Base-by-base conservation (phyloP, 306 rosid genomes). In the Gynostemma pentaphyllum region DNA sequence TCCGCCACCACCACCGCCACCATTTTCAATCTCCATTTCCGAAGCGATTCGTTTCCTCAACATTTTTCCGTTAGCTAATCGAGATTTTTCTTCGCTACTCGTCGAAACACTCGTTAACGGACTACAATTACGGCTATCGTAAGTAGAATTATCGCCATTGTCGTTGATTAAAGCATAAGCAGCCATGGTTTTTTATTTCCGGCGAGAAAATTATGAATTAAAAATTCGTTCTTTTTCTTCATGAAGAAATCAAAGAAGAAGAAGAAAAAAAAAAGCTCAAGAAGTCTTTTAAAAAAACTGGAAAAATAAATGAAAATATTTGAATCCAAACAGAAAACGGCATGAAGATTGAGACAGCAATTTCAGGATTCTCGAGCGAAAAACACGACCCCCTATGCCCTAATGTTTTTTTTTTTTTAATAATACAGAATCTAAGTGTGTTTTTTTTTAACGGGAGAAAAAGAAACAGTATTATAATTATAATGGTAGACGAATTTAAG, bases 21-120 rank as follows among this genome's bases (percentile, higher is more conserved):
- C 1, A 24, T 61, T 36, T 3, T 54, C 56, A 30, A 72, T 72
- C 54, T 86, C 99, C 80, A 88, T 81, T 70, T 92, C 99, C 0
- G 94, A 88, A 1, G 99, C 99, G 87, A 86, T 74, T 73, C 99
- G 84, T 67, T 92, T 92, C 68, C 96, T 75, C 56, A 82, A 75
- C 76, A 88, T 77, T 45, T 88, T 53, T 1, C 46, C 69, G 9
- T 9, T 8, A 7, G 30, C 8, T 4, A 21, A 0, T 3, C 28
- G n/a, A 4, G 19, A n/a, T 28, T 39, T 34, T 16, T 9, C 36
- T 34, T 22, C n/a, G 18, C 61, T 67, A 9, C 37, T 34, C 2
- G 59, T 50, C 4, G 57, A 55, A 2, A 14, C 42, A 2, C 62
- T 36, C 3, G 68, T 49, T 7, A 66, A 23, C 1, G 53, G 24